These are phyloP conservation scores for Naegleria fowleri DNA, from an alignment of 208 protist genomes.

Conservation along the genomic window DNA sequence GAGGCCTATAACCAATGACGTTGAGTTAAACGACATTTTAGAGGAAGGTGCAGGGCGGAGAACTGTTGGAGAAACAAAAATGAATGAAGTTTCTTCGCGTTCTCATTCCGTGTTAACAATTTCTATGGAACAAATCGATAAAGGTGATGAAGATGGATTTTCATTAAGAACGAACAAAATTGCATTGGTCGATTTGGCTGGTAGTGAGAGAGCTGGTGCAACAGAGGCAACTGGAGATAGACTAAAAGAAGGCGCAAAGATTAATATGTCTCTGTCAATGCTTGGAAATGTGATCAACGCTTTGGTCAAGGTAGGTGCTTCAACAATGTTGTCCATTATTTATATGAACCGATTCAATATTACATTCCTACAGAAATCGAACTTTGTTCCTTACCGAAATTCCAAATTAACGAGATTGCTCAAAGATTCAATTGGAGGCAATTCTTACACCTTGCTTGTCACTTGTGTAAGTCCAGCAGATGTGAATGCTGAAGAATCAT, in stretches of 20 bases:
- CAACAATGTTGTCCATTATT: too few relatives aligned
- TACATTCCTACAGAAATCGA: too few relatives aligned
- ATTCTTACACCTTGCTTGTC: conserved; percentile 36
- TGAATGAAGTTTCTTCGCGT: conserved; percentile 50
- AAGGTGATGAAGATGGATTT: not conserved
- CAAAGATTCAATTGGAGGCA: conserved; percentile 55
- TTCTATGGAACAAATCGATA: conserved; percentile 17
- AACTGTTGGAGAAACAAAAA: conserved; percentile 43
- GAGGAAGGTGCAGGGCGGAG: conserved; percentile 40
- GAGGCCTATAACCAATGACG: conserved; percentile 49
- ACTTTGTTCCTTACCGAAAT: conserved; percentile 58
- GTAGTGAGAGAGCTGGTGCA: conserved; percentile 74
- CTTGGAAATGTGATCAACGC: conserved; percentile 59
- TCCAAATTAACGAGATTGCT: conserved; percentile 57
- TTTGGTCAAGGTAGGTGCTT: conserved; percentile 27
- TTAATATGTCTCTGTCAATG: conserved; percentile 78
- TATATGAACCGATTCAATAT: conserved; percentile 31
- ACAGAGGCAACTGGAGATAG: conserved; percentile 78
- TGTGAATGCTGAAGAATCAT: conserved; percentile 81
- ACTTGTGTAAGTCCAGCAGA: conserved; percentile 32
- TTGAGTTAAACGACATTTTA: conserved; percentile 66
- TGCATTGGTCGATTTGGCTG: conserved; percentile 82
- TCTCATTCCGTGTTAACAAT: conserved; percentile 49
- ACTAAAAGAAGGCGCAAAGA: conserved; percentile 82
- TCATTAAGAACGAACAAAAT: conserved; percentile 53